Base-by-base conservation (phyloP, 2,329 filamentous ascomycete genomes). In the Parascedosporium putredinis region DNA sequence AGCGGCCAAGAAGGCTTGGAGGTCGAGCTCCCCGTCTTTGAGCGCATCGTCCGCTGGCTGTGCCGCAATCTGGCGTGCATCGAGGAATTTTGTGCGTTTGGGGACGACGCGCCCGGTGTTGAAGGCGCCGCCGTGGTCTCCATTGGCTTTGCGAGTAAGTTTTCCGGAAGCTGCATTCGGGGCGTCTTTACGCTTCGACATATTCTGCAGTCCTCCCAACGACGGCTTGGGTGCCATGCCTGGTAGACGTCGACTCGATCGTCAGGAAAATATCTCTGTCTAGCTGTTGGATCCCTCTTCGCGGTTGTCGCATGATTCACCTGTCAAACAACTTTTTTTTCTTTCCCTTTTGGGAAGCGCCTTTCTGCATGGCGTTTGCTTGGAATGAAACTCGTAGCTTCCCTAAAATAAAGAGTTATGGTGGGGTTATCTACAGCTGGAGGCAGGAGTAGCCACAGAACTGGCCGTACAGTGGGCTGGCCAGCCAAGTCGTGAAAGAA, bases 1-100 rank as follows among this genome's bases (percentile, higher is more conserved):
- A 9, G 88, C 83, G 57, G 81, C 81, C 57, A 97, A 76, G 59
- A 97, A 98, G 24, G 84, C 79, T 56, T 86, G 81, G 47, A 96
- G 76, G 62, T 96, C 84, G 52, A 98, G 75, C 61, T 94, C 84
- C 62, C 91, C 93, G 66, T 85, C 81, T 47, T 73, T 72, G 22
- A 78, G 65, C 5, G 73, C 75, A 8, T 69, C 70, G 36, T 76
- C 69, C 14, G 74, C 68, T 14, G 67, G 64, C 57, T 78, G 75
- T 16, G 69, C 65, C 34, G 72, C 71, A 55, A 79, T 76, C 56
- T 62, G 65, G 53, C 76, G 70, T 20, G 72, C 68, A 45, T 73
- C 66, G 49, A 68, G 60, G 27, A 73, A 58, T 57, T 73, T 72
- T 57, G 64, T 63, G 60, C 74, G 70, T 56, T 75, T 76, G 34